A percentile compares a stretch with the other conserved stretches of the same genome.
These are phyloP conservation scores for Ascochyta viciae-villosae DNA, from an alignment of 2,329 filamentous ascomycete species.

Conservation along the genomic window DNA sequence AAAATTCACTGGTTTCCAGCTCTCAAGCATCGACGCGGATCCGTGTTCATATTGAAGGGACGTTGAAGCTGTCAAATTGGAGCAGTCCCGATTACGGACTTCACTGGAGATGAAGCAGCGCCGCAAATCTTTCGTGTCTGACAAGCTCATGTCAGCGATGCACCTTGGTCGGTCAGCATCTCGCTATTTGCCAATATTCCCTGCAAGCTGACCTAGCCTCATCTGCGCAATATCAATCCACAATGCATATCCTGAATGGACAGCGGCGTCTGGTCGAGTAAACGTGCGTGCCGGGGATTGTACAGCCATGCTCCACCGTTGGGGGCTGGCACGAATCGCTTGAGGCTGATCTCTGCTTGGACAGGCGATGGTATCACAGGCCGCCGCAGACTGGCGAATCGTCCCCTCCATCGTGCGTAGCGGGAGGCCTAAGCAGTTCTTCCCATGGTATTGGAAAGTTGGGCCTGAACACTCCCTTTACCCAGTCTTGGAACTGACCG, in stretches of 20 bases:
- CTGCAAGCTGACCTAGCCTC: background rate
- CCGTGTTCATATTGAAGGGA: background rate
- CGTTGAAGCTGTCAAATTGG: background rate
- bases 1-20: background rate
- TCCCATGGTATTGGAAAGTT: background rate
- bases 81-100: background rate
- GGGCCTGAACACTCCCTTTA: background rate
- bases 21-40: background rate
- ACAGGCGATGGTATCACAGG: background rate
- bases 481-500: background rate
- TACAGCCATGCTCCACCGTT: background rate
- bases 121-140: background rate
- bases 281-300: background rate
- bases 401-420: background rate
- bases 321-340: background rate
- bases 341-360: slow-evolving; percentile 2
- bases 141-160: background rate
- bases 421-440: slow-evolving; percentile 4
- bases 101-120: background rate
- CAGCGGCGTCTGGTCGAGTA: background rate
- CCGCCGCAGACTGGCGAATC: background rate
- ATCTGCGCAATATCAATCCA: background rate
- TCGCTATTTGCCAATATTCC: background rate
- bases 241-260: background rate
- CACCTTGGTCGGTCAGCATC: background rate